Base-by-base conservation (phyloP, 78 protist species). In the Neovahlkampfia damariscottae region DNA sequence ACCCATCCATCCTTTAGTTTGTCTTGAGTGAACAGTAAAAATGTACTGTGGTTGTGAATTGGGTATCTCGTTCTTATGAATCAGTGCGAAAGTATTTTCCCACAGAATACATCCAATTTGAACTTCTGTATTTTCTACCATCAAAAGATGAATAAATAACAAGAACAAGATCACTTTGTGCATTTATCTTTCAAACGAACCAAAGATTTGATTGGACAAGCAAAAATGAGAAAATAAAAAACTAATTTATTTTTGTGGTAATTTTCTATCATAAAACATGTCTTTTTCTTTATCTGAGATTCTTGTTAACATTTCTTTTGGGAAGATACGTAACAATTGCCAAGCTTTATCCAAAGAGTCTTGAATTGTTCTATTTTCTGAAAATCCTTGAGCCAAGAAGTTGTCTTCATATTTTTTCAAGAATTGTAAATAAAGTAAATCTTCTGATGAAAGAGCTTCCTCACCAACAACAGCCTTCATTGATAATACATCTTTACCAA, bases 401-500 rank as follows among this genome's bases (percentile, higher is more conserved):
- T 85, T 66, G 40, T 82, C 34, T 88, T 98, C 99, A 76, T 95
- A 98, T 88, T 93, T 84, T 37, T 90, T 93, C 37, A 93, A 80
- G 87, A 97, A 98, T 84, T 96, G 98, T 35, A 98, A 82, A 87
- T 93, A 95, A 9, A 94, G 86, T 74, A 66, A 50, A 37, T 98
- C 99, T 75, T 97, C 99, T 1, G 83, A 10, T 5, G 97, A 69
- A 40, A 98, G 87, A 19, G 99, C 99, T 80, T 95, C 98, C 89
- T 96, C 99, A 69, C 99, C 99, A 72, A 98, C 98, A 71, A 98
- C 99, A 38, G 99, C 98, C 94, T 96, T 97, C 99, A 96, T 98
- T 37, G 97, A 96, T 69, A 77, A 83, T 32, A 87, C 96, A 36
- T 97, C 99, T 76, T 90, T 93, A 58, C 99, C 99, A 67, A 94